Conservation (phyloP, 2,329 filamentous ascomycete species). For the Hypocreales sp. region DNA sequence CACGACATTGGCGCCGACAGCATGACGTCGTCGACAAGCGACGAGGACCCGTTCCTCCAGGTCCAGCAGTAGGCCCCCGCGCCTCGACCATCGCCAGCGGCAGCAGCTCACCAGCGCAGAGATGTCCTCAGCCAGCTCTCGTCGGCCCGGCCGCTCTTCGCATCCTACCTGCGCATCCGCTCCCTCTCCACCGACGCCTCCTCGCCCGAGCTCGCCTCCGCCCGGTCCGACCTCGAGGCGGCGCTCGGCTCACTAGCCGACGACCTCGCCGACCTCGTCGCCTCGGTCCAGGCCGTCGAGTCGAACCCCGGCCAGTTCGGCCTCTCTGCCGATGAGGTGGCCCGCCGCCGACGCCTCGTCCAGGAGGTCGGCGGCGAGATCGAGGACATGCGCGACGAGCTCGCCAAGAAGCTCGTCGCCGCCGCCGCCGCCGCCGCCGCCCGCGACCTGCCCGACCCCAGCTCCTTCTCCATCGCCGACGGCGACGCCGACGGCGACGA, state of each 20-base stretch:
- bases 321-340: conserved; percentile 67
- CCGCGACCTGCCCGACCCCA: conserved; percentile 35
- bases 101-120: conserved; percentile 26
- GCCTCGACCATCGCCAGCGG: conserved; percentile 2
- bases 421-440: conserved; percentile 13
- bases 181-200: conserved; percentile 57
- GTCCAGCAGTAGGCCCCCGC: conserved; percentile 43
- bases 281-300: conserved; percentile 77
- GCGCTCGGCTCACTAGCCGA: conserved; percentile 56
- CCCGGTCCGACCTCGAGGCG: conserved; percentile 50
- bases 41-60: conserved; percentile 57
- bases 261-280: conserved; percentile 78
- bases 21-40: conserved; percentile 54
- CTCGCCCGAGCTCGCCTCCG: conserved; percentile 75
- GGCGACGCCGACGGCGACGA: conserved; percentile 32
- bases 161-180: conserved; percentile 89
- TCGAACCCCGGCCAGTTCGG: conserved; percentile 77
- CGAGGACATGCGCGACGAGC: conserved; percentile 74
- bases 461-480: conserved; percentile 37
- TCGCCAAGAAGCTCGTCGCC: conserved; percentile 41
- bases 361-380: conserved; percentile 82
- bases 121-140: conserved; percentile 78
- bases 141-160: conserved; percentile 72
- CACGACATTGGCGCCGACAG: conserved; percentile 13
- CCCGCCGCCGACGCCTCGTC: conserved; percentile 65